phyloP scores from a whole-genome alignment of 2,329 filamentous ascomycete species.

The Microascus cirrosus region DNA sequence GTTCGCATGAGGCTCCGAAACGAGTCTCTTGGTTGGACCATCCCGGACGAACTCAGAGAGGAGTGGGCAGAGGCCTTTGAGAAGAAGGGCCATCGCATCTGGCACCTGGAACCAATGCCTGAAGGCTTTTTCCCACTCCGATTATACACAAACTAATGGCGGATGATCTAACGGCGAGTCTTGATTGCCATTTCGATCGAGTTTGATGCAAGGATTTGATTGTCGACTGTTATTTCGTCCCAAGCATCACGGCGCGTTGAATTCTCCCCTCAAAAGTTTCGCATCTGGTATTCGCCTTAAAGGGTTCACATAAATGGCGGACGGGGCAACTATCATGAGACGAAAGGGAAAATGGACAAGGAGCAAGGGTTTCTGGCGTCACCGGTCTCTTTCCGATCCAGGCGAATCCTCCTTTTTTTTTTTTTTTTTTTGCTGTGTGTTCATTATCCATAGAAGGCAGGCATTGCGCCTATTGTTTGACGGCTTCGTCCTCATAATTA shows the following conservation, averaged over 20 bases:
- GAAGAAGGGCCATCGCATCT: slow-evolving; percentile 29
- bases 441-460: background rate
- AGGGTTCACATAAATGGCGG: background rate
- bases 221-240: background rate
- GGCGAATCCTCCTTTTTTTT: background rate
- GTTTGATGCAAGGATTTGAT: background rate
- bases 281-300: background rate
- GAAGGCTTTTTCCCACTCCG: slow-evolving; percentile 45
- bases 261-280: background rate
- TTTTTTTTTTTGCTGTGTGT: no score
- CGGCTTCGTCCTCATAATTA: background rate
- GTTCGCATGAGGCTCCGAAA: slow-evolving; percentile 50
- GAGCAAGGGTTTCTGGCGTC: background rate
- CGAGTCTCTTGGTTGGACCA: slow-evolving; percentile 35
- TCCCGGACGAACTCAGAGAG: slow-evolving; percentile 33
- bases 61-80: slow-evolving; percentile 44
- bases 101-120: slow-evolving; percentile 52
- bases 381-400: background rate
- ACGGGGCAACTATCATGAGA: background rate
- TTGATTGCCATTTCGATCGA: background rate
- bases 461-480: background rate
- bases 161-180: background rate
- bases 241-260: background rate
- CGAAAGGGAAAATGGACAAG: background rate
- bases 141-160: slow-evolving; percentile 38